Evolutionary conservation across 2,329 filamentous ascomycete species (phyloP), one percentile per base, ranked within the genome.

Genomic region (Colletotrichum sp.): DNA sequence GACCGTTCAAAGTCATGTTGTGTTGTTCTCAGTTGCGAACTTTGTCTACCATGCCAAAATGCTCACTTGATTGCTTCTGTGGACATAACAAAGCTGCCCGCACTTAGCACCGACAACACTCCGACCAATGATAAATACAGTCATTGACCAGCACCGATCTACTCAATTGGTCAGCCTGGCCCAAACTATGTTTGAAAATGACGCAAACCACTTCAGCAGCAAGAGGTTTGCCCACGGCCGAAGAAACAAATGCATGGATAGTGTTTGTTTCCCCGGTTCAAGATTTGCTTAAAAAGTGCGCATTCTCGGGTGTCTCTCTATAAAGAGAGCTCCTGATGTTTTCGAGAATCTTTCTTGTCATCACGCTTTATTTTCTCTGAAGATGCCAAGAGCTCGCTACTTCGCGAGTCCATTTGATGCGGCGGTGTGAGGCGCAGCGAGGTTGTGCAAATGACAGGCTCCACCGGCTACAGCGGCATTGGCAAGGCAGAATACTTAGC

Each of bases 131-230:
- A 49, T 7, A 12, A n/a, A n/a, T 49, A n/a, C 39, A 49, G 18
- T n/a, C 39, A n/a, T 6, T 49, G 18, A 49, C 18, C 39, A 49
- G 18, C 18, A 49, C 39, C 39, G 6, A 49, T n/a, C 0, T 6
- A 44, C 16, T 44, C 5, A 5, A 44, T 12, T 10, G 39, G 9
- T 44, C 39, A 44, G 18, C 18, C 39, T 44, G 18, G 18, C 18
- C 39, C 1, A n/a, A 12, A 10, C 4, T 0, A n/a, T 44, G 0
- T n/a, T 44, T 0, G 18, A n/a, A 0, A 1, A 1, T n/a, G 39
- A 44, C 9, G 18, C 18, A 18, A 44, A 4, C 18, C 18, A 3
- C 5, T 12, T 6, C 39, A 44, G 18, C 16, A 44, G 39, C 39
- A 49, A 49, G 9, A 49, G 18, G 18, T n/a, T 3, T 6, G 18